These are phyloP conservation scores for Dictyostelium discoideum DNA, from an alignment of 78 protist species.

Conservation along the genomic window DNA sequence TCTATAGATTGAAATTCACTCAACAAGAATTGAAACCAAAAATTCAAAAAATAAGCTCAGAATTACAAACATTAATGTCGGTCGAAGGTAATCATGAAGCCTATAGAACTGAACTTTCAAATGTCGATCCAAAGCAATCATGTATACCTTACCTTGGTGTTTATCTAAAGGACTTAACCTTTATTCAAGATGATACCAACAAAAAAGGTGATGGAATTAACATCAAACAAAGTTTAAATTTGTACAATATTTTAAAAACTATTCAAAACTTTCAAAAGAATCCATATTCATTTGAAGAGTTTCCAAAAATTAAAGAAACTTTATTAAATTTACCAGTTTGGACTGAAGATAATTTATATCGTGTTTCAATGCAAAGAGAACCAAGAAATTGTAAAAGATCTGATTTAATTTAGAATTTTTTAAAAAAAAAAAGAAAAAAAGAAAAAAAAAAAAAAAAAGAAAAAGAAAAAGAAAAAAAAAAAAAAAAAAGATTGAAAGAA, in stretches of 20 bases:
- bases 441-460: no score
- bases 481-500: no score
- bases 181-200: constrained; percentile 53
- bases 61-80: constrained; percentile 66
- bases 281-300: constrained; percentile 48
- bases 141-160: constrained; percentile 78
- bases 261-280: constrained; percentile 68
- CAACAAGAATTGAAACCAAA: constrained; percentile 55
- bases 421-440: no score
- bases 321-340: constrained; percentile 20
- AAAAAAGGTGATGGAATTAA: constrained; percentile 28
- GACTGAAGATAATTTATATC: constrained; percentile 59
- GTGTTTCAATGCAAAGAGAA: constrained; percentile 46
- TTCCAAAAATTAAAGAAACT: constrained; percentile 19
- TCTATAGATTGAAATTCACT: constrained; percentile 40
- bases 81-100: constrained; percentile 79
- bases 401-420: constrained; percentile 8
- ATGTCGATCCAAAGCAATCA: constrained; percentile 42
- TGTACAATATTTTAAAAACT: constrained; percentile 32
- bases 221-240: constrained; percentile 49
- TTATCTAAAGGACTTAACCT: constrained; percentile 71
- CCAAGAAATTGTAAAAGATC: constrained; percentile 69
- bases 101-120: constrained; percentile 34
- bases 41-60: constrained; percentile 44
- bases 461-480: no score